Evolutionary conservation across 73 alveolate genomes (phyloP).

Genomic region (Symbiodinium natans): DNA sequence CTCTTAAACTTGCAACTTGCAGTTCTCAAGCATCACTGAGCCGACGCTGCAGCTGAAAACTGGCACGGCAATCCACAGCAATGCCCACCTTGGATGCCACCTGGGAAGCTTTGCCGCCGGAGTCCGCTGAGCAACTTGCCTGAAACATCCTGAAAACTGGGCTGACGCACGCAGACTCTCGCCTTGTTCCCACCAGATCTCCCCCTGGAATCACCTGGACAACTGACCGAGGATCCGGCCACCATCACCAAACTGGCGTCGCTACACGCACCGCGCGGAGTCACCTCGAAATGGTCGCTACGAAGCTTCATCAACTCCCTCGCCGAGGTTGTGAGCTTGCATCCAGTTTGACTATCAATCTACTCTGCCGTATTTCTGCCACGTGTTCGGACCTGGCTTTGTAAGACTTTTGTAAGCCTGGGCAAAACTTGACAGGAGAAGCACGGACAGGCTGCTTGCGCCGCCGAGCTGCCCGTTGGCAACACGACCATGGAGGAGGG

Average conservation of each 20-base stretch:
- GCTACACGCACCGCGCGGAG: conserved; percentile 34
- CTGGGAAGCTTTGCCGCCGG: neutral
- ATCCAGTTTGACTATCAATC: no score
- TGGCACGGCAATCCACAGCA: no score
- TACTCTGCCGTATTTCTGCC: no score
- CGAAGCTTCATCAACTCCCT: conserved; percentile 28
- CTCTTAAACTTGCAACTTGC: no score
- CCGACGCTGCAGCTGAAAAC: no score
- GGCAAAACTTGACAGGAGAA: neutral
- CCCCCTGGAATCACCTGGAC: no score
- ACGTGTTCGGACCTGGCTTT: no score
- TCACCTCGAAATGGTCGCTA: neutral
- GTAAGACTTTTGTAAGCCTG: no score
- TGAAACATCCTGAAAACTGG: neutral
- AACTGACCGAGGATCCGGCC: neutral
- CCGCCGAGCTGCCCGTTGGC: conserved; percentile 57
- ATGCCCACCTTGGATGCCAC: neutral
- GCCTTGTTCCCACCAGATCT: no score
- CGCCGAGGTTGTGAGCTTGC: conserved; percentile 4
- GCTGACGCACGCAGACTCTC: no score
- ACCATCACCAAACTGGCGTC: conserved; percentile 67
- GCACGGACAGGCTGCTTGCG: neutral
- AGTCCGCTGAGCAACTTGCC: neutral
- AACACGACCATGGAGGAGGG: conserved; percentile 15
- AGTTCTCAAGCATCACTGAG: no score